Base-by-base conservation (phyloP, 768 basidiomycete species). In the Mycena vulgaris region DNA sequence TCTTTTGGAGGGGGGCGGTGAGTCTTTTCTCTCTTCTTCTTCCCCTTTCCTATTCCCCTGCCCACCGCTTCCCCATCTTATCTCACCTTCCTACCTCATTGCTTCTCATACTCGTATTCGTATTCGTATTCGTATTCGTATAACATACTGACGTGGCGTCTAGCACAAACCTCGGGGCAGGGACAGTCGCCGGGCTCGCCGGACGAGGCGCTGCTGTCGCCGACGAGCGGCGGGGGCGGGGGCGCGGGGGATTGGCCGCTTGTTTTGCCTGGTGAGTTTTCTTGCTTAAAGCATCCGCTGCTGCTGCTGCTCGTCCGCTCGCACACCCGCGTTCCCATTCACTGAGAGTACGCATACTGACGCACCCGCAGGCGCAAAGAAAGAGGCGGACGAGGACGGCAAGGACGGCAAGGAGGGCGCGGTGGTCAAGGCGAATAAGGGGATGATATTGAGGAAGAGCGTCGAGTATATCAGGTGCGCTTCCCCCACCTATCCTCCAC, bases 391-490 rank as follows among this genome's bases (percentile, higher is more conserved):
- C 28, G 70, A 73, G n/a, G 74, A 71, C 13, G 73, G 68, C 47
- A 75, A 48, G 14, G 72, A 68, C 23, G 76, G 68, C 2, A 80
- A 79, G 25, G 84, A 85, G 35, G 83, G 82, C 23, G 80, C 79
- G 23, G 85, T 87, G 33, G 92, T 94, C 61, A 97, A 97, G 78
- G 95, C 95, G 30, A 97, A 97, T 83, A 97, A 97, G 85, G 95
- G 96, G 37, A 94, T 97, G 91, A 96, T 97, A 48, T 81, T 97
- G 51, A 80, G 94, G 74, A 97, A 94, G 87, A 92, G 90, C 63
- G 91, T 93, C 2, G 91, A 92, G 75, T 92, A 92, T 75, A 92
- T 92, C 33, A 73, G 86, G 83, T 87, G 42, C 53, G 2, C 80
- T 79, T 40, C 30, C 23, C 30, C 10, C 28, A 14, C 27, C 21